Conservation (phyloP, 768 basidiomycete genomes). For the Macrolepiota dolichaula region DNA sequence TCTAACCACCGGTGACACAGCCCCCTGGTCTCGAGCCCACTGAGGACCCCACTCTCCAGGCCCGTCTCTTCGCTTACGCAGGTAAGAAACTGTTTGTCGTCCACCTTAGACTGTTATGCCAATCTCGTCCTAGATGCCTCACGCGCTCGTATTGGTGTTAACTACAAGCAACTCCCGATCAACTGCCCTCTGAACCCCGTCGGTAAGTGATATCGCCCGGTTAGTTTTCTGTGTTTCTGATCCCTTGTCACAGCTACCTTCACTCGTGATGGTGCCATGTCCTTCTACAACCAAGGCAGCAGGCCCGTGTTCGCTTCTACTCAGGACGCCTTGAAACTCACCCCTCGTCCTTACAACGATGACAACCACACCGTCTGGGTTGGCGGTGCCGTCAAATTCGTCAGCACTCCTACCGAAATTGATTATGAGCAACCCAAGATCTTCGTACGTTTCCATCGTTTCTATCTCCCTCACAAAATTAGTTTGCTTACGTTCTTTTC, state of each 20-base stretch:
- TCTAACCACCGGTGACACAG: not conserved
- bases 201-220: conserved; percentile 20
- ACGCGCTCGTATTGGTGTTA: conserved; percentile 35
- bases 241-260: conserved; percentile 28
- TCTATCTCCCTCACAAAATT: not conserved
- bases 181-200: conserved; percentile 36
- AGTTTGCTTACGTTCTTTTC: not conserved
- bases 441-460: conserved; percentile 19
- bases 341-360: conserved; percentile 29
- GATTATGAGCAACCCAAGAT: conserved; percentile 37
- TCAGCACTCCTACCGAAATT: conserved; percentile 30
- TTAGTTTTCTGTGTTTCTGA: not conserved
- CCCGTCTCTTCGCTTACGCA: conserved; percentile 55
- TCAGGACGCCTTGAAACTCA: conserved; percentile 28
- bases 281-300: conserved; percentile 31
- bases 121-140: conserved; percentile 27
- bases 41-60: conserved; percentile 57
- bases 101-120: not conserved
- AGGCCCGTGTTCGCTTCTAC: conserved; percentile 37
- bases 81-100: conserved; percentile 24
- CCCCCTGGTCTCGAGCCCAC: conserved; percentile 40
- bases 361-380: conserved; percentile 38
- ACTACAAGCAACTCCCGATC: conserved; percentile 34
- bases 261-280: conserved; percentile 35
- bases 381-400: conserved; percentile 35